These are phyloP conservation scores for Capsicum rhomboideum DNA, from an alignment of 257 asterid genomes.

Conservation along the genomic window DNA sequence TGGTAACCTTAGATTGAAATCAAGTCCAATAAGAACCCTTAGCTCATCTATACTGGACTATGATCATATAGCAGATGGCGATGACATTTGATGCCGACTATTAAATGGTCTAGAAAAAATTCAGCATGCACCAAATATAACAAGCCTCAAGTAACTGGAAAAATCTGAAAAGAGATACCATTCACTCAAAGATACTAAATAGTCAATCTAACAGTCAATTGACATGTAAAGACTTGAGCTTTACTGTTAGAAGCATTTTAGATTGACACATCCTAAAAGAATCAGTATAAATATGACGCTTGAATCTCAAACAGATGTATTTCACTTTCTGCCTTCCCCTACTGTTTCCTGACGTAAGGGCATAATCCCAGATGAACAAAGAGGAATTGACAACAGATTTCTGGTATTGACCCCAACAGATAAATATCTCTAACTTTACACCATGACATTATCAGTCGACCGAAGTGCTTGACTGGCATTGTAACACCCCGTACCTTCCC, in stretches of 20 bases:
- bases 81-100: too few relatives aligned
- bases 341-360: not conserved
- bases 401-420: not conserved
- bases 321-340: not conserved
- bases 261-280: not conserved
- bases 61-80: too few relatives aligned
- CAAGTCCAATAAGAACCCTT: too few relatives aligned
- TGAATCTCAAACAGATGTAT: not conserved
- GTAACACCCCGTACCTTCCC: too few relatives aligned
- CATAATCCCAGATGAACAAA: not conserved
- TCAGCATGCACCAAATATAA: too few relatives aligned
- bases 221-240: not conserved
- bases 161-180: too few relatives aligned
- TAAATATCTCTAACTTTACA: conserved; percentile 25
- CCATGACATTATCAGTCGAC: conserved; percentile 45
- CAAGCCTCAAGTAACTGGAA: too few relatives aligned
- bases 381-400: not conserved
- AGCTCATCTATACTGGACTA: too few relatives aligned
- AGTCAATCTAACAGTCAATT: not conserved
- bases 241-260: not conserved
- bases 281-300: not conserved
- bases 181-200: too few relatives aligned
- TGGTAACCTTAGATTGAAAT: too few relatives aligned
- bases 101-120: too few relatives aligned
- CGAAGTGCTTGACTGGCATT: conserved; percentile 50